phyloP scores from a whole-genome alignment of 495 filamentous ascomycete species.

The Alectoria sarmentosa region DNA sequence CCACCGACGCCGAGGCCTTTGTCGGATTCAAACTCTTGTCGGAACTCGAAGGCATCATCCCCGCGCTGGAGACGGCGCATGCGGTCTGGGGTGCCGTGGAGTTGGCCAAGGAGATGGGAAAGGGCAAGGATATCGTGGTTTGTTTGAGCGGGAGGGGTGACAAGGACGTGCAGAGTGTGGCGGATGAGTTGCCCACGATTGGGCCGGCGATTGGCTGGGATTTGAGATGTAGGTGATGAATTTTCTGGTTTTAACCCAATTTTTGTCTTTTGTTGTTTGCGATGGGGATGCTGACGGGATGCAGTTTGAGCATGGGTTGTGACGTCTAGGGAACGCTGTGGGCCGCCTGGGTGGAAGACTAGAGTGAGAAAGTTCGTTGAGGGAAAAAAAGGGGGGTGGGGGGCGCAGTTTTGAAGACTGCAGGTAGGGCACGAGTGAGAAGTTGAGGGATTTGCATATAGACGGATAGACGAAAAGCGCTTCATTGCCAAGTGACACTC shows the following conservation, averaged over 20 bases:
- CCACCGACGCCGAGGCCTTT: conserved; percentile 88
- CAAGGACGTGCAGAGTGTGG: conserved; percentile 98
- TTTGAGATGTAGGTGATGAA: conserved; percentile 62
- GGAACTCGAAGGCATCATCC: conserved; percentile 92
- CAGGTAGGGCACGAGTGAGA: no score
- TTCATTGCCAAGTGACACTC: no score
- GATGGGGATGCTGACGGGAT: background rate
- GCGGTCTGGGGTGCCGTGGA: conserved; percentile 84
- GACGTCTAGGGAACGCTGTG: no score
- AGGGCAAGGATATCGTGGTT: conserved; percentile 87
- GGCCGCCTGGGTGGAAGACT: no score
- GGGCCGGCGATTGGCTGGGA: conserved; percentile 96
- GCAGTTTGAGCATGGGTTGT: background rate
- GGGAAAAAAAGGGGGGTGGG: no score
- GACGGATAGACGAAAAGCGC: no score
- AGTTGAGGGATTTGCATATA: no score
- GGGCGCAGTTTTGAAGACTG: no score
- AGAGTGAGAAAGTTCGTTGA: no score
- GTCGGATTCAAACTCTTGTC: conserved; percentile 76
- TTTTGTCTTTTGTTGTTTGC: no score
- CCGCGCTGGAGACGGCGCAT: conserved; percentile 89
- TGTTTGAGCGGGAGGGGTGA: conserved; percentile 89
- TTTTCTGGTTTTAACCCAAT: no score
- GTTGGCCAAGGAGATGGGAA: conserved; percentile 79
- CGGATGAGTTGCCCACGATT: conserved; percentile 81